Conservation (phyloP, 106 monocot genomes). For the Phalaenopsis equestris region DNA sequence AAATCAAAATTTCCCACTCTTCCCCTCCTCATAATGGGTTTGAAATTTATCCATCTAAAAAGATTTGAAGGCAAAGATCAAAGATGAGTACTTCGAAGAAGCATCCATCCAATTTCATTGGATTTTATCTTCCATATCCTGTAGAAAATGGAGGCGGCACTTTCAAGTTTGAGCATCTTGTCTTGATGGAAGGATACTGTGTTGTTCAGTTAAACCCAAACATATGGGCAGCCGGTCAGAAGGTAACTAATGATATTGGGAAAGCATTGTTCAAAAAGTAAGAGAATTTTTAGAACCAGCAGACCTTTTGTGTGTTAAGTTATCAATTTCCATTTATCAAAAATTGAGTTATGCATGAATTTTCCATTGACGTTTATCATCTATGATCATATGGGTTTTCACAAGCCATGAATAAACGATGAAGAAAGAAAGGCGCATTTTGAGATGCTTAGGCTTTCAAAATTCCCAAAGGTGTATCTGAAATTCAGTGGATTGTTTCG, state of each 20-base stretch:
- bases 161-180: background rate
- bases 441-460: slow-evolving; percentile 50
- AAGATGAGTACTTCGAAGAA: slow-evolving; percentile 55
- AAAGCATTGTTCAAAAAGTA: slow-evolving; percentile 70
- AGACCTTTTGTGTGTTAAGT: slow-evolving; percentile 78
- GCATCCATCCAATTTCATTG: slow-evolving; percentile 70
- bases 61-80: too few species aligned
- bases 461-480: slow-evolving; percentile 86
- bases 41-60: too few species aligned
- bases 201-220: slow-evolving; percentile 82
- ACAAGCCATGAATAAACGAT: slow-evolving; percentile 61
- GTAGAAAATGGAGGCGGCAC: slow-evolving; percentile 70
- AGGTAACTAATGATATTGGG: slow-evolving; percentile 89
- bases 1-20: too few species aligned
- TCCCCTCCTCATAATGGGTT: too few species aligned
- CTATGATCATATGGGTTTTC: slow-evolving; percentile 75
- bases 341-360: slow-evolving; percentile 59
- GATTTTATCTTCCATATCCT: slow-evolving; percentile 89
- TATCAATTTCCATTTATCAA: slow-evolving; percentile 50
- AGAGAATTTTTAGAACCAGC: slow-evolving; percentile 77
- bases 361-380: slow-evolving; percentile 70
- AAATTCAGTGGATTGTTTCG: slow-evolving; percentile 93
- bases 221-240: slow-evolving; percentile 80
- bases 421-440: slow-evolving; percentile 42
- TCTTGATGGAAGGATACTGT: slow-evolving; percentile 53